These are phyloP conservation scores for Aspergillus niger DNA, from an alignment of 2,329 filamentous ascomycete species.

Conservation along the genomic window DNA sequence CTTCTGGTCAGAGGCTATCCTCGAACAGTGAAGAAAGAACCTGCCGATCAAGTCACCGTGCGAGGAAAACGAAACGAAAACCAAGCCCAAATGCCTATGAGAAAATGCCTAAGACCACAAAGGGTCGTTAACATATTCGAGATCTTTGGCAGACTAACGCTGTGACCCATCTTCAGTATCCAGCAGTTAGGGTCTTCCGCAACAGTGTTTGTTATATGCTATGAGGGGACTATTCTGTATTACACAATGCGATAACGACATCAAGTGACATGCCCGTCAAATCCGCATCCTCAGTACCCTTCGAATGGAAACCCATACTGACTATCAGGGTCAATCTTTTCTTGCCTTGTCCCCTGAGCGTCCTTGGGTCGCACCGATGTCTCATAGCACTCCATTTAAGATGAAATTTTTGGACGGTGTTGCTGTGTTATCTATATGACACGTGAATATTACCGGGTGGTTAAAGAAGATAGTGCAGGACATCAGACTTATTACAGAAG, in stretches of 20 bases:
- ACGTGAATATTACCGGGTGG: too few species aligned
- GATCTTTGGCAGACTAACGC: neutral
- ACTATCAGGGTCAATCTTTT: neutral
- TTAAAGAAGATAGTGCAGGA: too few species aligned
- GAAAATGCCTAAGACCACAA: constrained; percentile 43
- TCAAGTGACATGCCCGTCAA: too few species aligned
- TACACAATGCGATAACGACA: too few species aligned
- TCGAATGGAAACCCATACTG: neutral
- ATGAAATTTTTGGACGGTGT: too few species aligned
- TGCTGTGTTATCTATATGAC: too few species aligned
- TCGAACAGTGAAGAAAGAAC: constrained; percentile 11
- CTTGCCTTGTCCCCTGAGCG: neutral
- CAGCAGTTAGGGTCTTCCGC: too few species aligned
- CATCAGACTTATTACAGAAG: too few species aligned
- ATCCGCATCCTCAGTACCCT: neutral
- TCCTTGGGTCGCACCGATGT: neutral
- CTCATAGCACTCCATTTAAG: neutral
- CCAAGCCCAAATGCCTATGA: constrained; percentile 52
- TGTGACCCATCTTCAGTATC: neutral
- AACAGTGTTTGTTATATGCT: too few species aligned
- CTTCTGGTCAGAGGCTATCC: neutral
- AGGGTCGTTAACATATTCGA: constrained; percentile 13
- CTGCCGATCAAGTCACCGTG: constrained; percentile 22
- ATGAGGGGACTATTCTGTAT: too few species aligned
- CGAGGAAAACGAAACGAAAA: constrained; percentile 33